Percentiles rank a stretch among this genome's conserved stretches.
These are phyloP conservation scores for Didymella segeticola DNA, from an alignment of 2,329 filamentous ascomycete species.

Conservation along the genomic window DNA sequence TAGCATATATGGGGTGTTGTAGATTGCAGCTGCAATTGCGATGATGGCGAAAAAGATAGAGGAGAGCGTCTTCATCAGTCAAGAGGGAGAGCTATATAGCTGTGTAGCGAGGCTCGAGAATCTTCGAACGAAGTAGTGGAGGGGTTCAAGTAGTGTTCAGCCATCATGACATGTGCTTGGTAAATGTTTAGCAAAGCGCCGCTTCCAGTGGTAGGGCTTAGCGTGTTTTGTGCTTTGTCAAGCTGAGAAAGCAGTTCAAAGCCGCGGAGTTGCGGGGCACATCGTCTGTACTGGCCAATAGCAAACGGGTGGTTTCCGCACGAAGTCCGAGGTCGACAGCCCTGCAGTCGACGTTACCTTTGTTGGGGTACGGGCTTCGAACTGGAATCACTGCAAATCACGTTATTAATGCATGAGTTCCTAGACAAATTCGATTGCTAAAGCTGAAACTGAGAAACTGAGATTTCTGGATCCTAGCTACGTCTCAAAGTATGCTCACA, in stretches of 20 bases:
- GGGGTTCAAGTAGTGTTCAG: conserved; percentile 18
- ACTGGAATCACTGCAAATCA: background rate
- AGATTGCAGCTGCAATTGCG: conserved; percentile 49
- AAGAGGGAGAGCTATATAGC: conserved; percentile 44
- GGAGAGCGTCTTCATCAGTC: conserved; percentile 48
- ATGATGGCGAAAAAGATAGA: conserved; percentile 53
- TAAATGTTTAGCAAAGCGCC: conserved; percentile 40
- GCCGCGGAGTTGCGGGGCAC: conserved; percentile 1
- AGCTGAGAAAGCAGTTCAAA: conserved; percentile 29
- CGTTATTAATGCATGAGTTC: background rate
- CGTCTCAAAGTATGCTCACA: too few relatives aligned
- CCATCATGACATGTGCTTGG: conserved; percentile 32
- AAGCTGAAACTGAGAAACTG: too few relatives aligned
- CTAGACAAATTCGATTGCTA: too few relatives aligned
- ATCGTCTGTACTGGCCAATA: conserved; percentile 8
- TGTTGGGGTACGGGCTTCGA: background rate
- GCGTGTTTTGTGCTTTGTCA: conserved; percentile 25
- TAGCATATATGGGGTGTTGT: conserved; percentile 53
- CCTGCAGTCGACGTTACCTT: background rate
- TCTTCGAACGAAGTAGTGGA: conserved; percentile 27
- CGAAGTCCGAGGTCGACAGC: background rate
- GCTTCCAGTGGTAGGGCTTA: conserved; percentile 5
- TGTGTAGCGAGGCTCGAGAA: conserved; percentile 36
- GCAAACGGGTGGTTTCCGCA: background rate
- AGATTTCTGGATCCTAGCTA: too few relatives aligned